These are phyloP conservation scores for Serpula lacrymans DNA, from an alignment of 768 basidiomycete genomes.

Conservation along the genomic window DNA sequence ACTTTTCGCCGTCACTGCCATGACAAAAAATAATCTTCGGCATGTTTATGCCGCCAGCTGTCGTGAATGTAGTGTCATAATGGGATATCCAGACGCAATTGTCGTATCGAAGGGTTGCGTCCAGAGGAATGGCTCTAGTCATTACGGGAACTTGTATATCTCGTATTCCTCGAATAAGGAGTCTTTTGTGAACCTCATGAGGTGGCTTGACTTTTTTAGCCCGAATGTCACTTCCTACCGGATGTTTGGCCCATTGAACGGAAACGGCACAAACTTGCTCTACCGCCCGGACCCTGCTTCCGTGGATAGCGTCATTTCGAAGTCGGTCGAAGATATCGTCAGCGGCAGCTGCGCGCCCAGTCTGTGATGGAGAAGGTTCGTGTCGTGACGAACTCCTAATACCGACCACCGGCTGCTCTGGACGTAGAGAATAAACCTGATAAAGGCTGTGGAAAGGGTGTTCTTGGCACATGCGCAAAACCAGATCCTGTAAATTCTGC, in stretches of 20 bases:
- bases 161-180: constrained; percentile 45
- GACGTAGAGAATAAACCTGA: constrained; percentile 76
- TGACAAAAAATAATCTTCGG: constrained; percentile 78
- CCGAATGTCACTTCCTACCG: constrained; percentile 28
- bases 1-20: constrained; percentile 60
- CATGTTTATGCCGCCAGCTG: constrained; percentile 74
- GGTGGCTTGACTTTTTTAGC: constrained; percentile 19
- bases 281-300: constrained; percentile 45
- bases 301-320: constrained; percentile 35
- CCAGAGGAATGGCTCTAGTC: constrained; percentile 69
- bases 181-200: constrained; percentile 40
- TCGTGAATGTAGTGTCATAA: constrained; percentile 56
- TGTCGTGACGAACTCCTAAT: constrained; percentile 48
- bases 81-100: constrained; percentile 63
- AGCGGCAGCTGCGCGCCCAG: constrained; percentile 66
- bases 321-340: constrained; percentile 56
- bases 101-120: constrained; percentile 65
- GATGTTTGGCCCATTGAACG: constrained; percentile 69
- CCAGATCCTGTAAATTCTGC: constrained; percentile 54
- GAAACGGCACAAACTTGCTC: constrained; percentile 63
- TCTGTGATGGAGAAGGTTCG: constrained; percentile 41
- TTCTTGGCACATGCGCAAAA: constrained; percentile 77
- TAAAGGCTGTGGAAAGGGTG: constrained; percentile 95
- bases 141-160: constrained; percentile 76
- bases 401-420: constrained; percentile 20